Evolutionary conservation across 1,284 basidiomycete species (phyloP).

Genomic region (Anthracocystis setariae): DNA sequence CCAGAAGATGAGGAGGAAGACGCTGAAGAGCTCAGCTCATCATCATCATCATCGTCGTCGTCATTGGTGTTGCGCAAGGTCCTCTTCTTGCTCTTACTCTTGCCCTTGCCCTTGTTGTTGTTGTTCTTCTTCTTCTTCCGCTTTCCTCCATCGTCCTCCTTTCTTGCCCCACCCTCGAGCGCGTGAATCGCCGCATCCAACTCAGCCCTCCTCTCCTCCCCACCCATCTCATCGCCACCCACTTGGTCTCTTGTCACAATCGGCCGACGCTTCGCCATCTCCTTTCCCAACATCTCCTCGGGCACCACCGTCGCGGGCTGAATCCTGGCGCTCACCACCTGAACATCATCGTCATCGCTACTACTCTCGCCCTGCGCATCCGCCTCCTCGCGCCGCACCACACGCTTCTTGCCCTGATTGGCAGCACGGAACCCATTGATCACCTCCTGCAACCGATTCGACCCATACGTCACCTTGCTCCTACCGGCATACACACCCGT

Average conservation of each 20-base stretch:
- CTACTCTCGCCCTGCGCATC: slow-evolving; percentile 2
- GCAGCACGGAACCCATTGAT: slow-evolving; percentile 76
- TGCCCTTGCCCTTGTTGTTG: too few relatives aligned
- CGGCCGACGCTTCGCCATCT: slow-evolving; percentile 50
- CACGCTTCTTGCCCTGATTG: slow-evolving; percentile 14
- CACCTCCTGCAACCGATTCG: slow-evolving; percentile 87
- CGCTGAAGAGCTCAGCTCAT: slow-evolving; percentile 13
- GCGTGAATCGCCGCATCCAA: slow-evolving; percentile 49
- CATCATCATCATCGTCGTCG: too few relatives aligned
- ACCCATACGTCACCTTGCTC: slow-evolving; percentile 80
- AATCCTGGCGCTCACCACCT: slow-evolving; percentile 35
- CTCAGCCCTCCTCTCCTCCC: slow-evolving; percentile 19
- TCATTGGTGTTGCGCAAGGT: too few relatives aligned
- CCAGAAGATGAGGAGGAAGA: slow-evolving; percentile 4
- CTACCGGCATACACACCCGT: slow-evolving; percentile 77
- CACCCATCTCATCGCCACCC: not conserved
- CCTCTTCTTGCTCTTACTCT: too few relatives aligned
- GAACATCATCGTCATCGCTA: slow-evolving; percentile 31
- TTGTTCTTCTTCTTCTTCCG: slow-evolving; percentile 16
- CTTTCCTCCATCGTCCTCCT: slow-evolving; percentile 6
- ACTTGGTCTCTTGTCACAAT: slow-evolving; percentile 41
- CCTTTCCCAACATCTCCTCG: slow-evolving; percentile 57
- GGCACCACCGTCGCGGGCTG: slow-evolving; percentile 21
- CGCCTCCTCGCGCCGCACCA: not conserved
- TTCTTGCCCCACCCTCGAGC: slow-evolving; percentile 24